phyloP scores from a whole-genome alignment of 306 rosid species.

The Hippophae gyantsensis region DNA sequence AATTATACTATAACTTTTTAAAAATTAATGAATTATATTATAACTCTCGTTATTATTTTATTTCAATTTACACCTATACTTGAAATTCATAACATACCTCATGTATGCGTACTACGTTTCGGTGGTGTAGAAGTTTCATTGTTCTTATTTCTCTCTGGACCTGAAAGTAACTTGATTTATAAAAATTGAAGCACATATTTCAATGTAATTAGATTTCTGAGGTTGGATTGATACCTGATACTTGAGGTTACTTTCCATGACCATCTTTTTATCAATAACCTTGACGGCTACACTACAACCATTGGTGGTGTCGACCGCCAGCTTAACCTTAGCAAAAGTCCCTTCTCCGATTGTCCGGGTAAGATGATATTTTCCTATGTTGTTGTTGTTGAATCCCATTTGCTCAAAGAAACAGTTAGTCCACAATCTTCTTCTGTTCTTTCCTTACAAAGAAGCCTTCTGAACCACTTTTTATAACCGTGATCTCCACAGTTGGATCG shows the following conservation, averaged over 20 bases:
- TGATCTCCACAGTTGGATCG: background rate
- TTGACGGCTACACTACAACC: constrained; percentile 54
- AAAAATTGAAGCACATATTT: background rate
- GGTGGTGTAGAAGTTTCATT: constrained; percentile 70
- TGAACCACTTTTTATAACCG: background rate
- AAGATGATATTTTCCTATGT: constrained; percentile 48
- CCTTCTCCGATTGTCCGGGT: constrained; percentile 73
- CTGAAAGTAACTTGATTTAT: constrained; percentile 27
- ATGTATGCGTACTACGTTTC: constrained; percentile 61
- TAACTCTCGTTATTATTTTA: too few species aligned
- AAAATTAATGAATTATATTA: too few species aligned
- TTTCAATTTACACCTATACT: too few species aligned
- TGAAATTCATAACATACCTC: constrained; percentile 34
- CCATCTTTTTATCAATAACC: constrained; percentile 66
- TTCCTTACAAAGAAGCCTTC: background rate
- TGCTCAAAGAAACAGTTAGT: background rate
- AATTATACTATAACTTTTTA: too few species aligned
- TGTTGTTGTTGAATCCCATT: constrained; percentile 46
- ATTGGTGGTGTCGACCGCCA: constrained; percentile 32
- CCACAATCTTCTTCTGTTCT: background rate
- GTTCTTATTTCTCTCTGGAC: constrained; percentile 75
- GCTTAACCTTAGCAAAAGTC: constrained; percentile 71
- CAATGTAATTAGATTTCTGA: background rate
- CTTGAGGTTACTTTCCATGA: constrained; percentile 48
- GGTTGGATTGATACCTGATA: constrained; percentile 37